Evolutionary conservation across 78 protist species (phyloP).

Genomic region (Protostelium mycophagum): DNA sequence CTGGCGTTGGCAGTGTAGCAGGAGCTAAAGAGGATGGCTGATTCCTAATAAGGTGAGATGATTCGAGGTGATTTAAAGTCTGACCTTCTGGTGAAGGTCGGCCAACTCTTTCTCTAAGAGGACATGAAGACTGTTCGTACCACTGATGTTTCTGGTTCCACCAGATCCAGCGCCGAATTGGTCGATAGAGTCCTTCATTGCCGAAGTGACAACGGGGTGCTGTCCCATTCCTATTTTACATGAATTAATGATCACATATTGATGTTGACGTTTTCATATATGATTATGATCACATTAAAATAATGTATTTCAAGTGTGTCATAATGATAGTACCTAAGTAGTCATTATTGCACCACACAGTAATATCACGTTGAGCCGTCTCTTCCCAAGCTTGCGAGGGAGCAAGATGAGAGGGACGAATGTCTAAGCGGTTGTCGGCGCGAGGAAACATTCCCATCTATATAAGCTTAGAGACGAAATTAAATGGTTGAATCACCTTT

Average conservation of each 20-base stretch:
- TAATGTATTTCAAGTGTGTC: conserved; percentile 70
- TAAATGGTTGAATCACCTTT: background rate
- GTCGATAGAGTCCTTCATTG: conserved; percentile 59
- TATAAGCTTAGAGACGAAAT: too few species aligned
- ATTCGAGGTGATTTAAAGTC: background rate
- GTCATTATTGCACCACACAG: conserved; percentile 93
- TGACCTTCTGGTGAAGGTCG: conserved; percentile 68
- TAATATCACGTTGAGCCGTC: conserved; percentile 20
- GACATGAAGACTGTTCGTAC: conserved; percentile 69
- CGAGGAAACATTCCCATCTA: background rate
- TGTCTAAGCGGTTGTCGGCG: background rate
- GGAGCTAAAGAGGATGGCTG: conserved; percentile 50
- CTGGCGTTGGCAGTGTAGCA: conserved; percentile 89
- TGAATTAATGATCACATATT: too few species aligned
- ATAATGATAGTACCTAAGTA: too few species aligned
- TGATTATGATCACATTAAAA: conserved; percentile 38
- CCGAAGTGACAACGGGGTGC: conserved; percentile 47
- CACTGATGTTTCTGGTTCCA: conserved; percentile 92
- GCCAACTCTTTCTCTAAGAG: conserved; percentile 78
- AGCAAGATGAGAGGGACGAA: background rate
- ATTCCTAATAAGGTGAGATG: background rate
- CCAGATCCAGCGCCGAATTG: conserved; percentile 89
- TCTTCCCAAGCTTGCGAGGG: background rate
- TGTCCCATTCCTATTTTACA: conserved; percentile 87
- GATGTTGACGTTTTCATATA: conserved; percentile 9